Evolutionary conservation across 2,329 filamentous ascomycete genomes (phyloP), one percentile per base, ranked within the genome.

Genomic region (Botrytis tulipae): DNA sequence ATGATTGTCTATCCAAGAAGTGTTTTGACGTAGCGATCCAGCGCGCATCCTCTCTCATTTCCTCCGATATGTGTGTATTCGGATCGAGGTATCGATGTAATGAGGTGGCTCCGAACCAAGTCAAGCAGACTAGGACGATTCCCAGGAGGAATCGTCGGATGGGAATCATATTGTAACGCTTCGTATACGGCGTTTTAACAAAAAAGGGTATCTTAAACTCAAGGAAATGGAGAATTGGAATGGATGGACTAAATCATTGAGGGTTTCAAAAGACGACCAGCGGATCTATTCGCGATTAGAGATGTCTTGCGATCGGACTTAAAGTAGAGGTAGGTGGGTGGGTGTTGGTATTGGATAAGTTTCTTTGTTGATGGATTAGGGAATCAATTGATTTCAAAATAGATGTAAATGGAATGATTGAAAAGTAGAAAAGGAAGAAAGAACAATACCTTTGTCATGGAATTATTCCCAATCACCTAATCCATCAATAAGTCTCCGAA

Each of bases 1-100:
- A 97, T 12, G 89, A 85, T 80, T 93, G 93, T 46, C 92, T 87
- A 81, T 95, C 92, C 74, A 91, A 82, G 87, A 91, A 95, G 79
- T 90, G 91, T 54, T 89, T 89, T 22, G 92, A 93, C 29, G 88
- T 91, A 63, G 88, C 85, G 66, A 95, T 88, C 92, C 92, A 95
- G 76, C 82, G 84, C 73, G 84, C 83, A 80, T 93, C 91, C 77
- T 90, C 89, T 70, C 85, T 83, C 68, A 87, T 86, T 82, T 91
- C 90, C 69, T 89, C 88, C 4, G 76, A 76, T 71, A 77, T 76
- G 29, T 71, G 71, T 32, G 88, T 89, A n/a, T 87, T 87, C 3
- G 91, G 91, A 74, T 91, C 88, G 75, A 92, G 85, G 61, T 86
- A 81, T 71, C 85, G 84, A 62, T 89, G 86, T 10, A 92, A 79